These are phyloP conservation scores for Beauveria pseudobassiana DNA, from an alignment of 2,329 filamentous ascomycete species.

Conservation along the genomic window DNA sequence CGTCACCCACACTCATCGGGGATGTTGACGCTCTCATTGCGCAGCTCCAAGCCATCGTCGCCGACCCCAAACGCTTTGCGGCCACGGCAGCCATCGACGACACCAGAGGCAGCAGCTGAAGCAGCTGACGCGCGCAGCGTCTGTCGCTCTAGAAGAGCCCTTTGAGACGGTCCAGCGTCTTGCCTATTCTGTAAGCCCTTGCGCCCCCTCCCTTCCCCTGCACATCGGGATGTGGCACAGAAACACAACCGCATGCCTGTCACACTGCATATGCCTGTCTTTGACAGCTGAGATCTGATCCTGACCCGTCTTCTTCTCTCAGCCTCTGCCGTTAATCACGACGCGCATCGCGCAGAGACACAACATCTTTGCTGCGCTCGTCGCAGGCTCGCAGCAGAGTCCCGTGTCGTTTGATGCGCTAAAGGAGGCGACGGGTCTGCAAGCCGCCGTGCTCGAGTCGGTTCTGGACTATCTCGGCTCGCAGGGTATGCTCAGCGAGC, in stretches of 20 bases:
- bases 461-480: constrained; percentile 14
- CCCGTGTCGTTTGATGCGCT: constrained; percentile 12
- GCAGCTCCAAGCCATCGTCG: constrained; percentile 10
- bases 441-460: constrained; percentile 10
- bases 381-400: not conserved
- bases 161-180: constrained; percentile 16
- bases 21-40: constrained; percentile 12
- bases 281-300: not conserved
- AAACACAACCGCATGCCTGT: not conserved
- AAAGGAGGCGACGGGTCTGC: constrained; percentile 7
- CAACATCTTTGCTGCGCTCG: constrained; percentile 13
- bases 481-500: constrained; percentile 13
- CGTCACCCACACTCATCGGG: not conserved
- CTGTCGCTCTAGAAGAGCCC: constrained; percentile 14
- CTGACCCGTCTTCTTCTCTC: not conserved
- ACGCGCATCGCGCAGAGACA: constrained; percentile 14
- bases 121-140: constrained; percentile 11
- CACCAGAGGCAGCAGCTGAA: constrained; percentile 4
- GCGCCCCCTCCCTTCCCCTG: not conserved
- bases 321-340: constrained; percentile 14
- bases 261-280: not conserved
- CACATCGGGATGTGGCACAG: not conserved
- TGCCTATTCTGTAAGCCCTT: constrained; percentile 13
- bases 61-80: not conserved
- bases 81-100: not conserved